These are phyloP conservation scores for Pseudocercospora ulei DNA, from an alignment of 2,329 filamentous ascomycete genomes.

Conservation along the genomic window DNA sequence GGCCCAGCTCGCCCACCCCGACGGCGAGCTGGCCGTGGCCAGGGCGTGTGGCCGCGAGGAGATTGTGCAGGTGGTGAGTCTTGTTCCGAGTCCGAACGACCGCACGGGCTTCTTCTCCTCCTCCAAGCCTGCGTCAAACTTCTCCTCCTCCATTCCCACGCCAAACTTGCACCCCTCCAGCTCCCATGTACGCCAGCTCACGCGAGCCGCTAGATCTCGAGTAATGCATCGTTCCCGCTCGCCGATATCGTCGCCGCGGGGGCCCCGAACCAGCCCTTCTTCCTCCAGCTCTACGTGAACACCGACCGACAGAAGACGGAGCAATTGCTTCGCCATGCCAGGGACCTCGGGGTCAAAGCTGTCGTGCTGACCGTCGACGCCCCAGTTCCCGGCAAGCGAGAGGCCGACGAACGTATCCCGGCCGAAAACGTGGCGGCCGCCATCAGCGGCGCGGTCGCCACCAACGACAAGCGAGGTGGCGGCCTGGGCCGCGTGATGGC, in stretches of 20 bases:
- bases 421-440: slow-evolving; percentile 44
- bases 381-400: slow-evolving; percentile 49
- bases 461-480: slow-evolving; percentile 47
- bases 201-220: too few relatives aligned
- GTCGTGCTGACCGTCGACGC: slow-evolving; percentile 52
- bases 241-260: slow-evolving; percentile 24
- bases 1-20: slow-evolving; percentile 28
- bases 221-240: slow-evolving; percentile 29
- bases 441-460: slow-evolving; percentile 43
- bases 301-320: slow-evolving; percentile 47
- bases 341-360: slow-evolving; percentile 44
- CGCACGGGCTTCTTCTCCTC: too few relatives aligned
- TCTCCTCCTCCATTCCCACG: too few relatives aligned
- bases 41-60: slow-evolving; percentile 20
- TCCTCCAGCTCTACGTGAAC: slow-evolving; percentile 56
- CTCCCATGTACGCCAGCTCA: too few relatives aligned
- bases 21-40: slow-evolving; percentile 32
- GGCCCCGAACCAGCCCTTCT: slow-evolving; percentile 32
- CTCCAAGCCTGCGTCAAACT: too few relatives aligned
- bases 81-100: too few relatives aligned
- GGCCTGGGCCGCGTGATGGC: slow-evolving; percentile 50
- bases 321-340: slow-evolving; percentile 42
- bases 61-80: slow-evolving; percentile 19
- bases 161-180: too few relatives aligned
- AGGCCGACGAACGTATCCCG: slow-evolving; percentile 39